phyloP scores from a whole-genome alignment of 2,329 filamentous ascomycete species.

The Cladosporium colombiae region DNA sequence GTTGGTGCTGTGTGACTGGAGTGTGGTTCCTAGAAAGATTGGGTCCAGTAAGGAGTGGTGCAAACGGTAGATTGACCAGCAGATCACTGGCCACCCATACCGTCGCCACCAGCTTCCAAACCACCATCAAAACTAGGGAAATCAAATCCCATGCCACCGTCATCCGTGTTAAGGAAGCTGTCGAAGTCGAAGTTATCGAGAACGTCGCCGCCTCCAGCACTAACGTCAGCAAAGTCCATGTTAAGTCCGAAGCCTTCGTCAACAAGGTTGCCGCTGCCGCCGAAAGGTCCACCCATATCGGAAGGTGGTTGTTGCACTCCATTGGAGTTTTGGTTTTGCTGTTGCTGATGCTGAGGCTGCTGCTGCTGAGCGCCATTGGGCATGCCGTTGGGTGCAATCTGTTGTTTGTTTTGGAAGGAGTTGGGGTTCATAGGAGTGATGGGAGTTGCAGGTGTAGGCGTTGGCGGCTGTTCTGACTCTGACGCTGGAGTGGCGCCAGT shows the following conservation, averaged over 20 bases:
- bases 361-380: slow-evolving; percentile 29
- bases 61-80: neutral
- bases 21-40: neutral
- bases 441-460: slow-evolving; percentile 51
- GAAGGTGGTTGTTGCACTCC: slow-evolving; percentile 24
- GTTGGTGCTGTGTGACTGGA: neutral
- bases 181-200: slow-evolving; percentile 68
- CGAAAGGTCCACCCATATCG: slow-evolving; percentile 37
- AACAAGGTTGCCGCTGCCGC: slow-evolving; percentile 43
- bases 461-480: slow-evolving; percentile 48
- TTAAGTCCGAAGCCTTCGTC: slow-evolving; percentile 38
- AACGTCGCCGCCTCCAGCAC: slow-evolving; percentile 59
- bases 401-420: slow-evolving; percentile 40
- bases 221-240: slow-evolving; percentile 46
- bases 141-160: slow-evolving; percentile 39
- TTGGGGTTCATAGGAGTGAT: slow-evolving; percentile 48
- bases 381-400: slow-evolving; percentile 35
- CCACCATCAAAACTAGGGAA: slow-evolving; percentile 15
- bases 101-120: slow-evolving; percentile 18
- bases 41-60: neutral
- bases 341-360: slow-evolving; percentile 33
- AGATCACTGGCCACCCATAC: slow-evolving; percentile 16
- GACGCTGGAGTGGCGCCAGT: slow-evolving; percentile 45
- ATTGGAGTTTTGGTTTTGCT: slow-evolving; percentile 26
- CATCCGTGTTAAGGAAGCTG: slow-evolving; percentile 59